Percentiles rank a stretch among this genome's conserved stretches.
Evolutionary conservation across 495 filamentous ascomycete species (phyloP).

Genomic region (Tuber calosporum): DNA sequence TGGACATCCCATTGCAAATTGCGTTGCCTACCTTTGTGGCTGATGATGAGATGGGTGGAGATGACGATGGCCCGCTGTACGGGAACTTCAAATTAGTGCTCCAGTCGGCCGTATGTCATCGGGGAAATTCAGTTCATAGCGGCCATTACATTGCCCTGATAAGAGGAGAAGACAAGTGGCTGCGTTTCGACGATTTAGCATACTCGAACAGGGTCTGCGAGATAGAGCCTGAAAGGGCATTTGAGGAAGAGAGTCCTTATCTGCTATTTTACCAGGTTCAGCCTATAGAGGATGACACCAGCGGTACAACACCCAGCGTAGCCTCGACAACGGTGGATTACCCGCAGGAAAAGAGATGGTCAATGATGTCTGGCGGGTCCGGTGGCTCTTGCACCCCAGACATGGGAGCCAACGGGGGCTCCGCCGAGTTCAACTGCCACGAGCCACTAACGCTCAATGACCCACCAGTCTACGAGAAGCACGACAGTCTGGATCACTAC

Average conservation of each 20-base stretch:
- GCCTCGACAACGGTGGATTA: constrained; percentile 44
- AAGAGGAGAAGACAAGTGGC: constrained; percentile 69
- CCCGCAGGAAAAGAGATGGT: constrained; percentile 54
- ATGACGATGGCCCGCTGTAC: constrained; percentile 54
- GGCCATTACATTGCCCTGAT: constrained; percentile 87
- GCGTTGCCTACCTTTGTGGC: constrained; percentile 82
- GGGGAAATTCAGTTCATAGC: constrained; percentile 77
- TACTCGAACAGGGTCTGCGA: constrained; percentile 54
- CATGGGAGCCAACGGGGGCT: background rate
- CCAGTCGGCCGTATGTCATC: constrained; percentile 84
- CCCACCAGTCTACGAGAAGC: constrained; percentile 29
- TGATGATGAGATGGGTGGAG: constrained; percentile 60
- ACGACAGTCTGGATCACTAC: constrained; percentile 9
- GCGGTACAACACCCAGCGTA: constrained; percentile 45
- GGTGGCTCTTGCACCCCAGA: constrained; percentile 3
- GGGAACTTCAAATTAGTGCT: constrained; percentile 83
- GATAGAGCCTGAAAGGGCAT: constrained; percentile 64
- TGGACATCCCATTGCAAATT: constrained; percentile 89
- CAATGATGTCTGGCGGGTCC: constrained; percentile 33
- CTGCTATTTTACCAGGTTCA: constrained; percentile 91
- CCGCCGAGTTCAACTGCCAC: background rate
- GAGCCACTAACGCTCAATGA: constrained; percentile 24
- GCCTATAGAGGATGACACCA: constrained; percentile 66
- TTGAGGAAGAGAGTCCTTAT: constrained; percentile 84
- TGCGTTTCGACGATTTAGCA: constrained; percentile 81